phyloP scores from a whole-genome alignment of 2,329 filamentous ascomycete genomes.

The Aureobasidium sp. region DNA sequence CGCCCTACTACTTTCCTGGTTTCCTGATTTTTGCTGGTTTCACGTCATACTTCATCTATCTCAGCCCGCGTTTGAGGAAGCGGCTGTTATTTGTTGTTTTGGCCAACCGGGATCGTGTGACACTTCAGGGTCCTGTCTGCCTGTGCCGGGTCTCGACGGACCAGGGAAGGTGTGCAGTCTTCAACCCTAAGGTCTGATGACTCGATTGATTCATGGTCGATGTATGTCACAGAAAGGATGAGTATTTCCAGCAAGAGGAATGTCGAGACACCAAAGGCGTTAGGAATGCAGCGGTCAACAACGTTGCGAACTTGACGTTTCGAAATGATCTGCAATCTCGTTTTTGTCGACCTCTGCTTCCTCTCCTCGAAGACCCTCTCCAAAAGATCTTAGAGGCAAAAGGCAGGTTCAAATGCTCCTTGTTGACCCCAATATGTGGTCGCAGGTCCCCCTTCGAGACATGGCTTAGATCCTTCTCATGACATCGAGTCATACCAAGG shows the following conservation, averaged over 20 bases:
- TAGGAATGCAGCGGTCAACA: too few species aligned
- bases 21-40: not conserved
- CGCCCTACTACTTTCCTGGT: not conserved
- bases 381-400: too few species aligned
- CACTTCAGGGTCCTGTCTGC: not conserved
- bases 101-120: conserved; percentile 5
- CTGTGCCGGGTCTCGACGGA: not conserved
- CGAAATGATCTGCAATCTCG: too few species aligned
- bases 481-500: not conserved
- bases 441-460: not conserved
- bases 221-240: too few species aligned
- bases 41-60: conserved; percentile 14
- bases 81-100: conserved; percentile 13
- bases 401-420: not conserved
- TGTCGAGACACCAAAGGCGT: too few species aligned
- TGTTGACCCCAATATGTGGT: not conserved
- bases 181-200: not conserved
- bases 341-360: too few species aligned
- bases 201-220: not conserved
- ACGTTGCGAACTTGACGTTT: too few species aligned
- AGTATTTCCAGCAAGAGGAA: too few species aligned
- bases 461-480: not conserved
- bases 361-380: too few species aligned
- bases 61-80: conserved; percentile 1
- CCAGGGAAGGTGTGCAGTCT: not conserved